phyloP scores from a whole-genome alignment of 2,329 filamentous ascomycete genomes.

The Aspergillus sp. region DNA sequence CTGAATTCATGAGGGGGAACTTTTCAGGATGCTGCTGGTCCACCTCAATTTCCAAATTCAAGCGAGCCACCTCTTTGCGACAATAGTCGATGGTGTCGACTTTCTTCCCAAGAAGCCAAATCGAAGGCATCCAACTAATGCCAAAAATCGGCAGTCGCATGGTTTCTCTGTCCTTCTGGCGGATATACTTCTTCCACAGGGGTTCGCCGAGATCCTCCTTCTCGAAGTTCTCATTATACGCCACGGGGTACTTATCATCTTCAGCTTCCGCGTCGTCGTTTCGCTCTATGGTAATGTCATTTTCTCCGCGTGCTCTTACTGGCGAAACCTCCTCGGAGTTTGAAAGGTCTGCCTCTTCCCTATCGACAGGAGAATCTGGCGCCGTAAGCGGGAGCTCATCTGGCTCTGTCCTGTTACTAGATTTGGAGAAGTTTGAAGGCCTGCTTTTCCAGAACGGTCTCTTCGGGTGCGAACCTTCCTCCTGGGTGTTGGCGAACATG shows the following conservation, averaged over 20 bases:
- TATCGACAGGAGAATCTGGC: slow-evolving; percentile 27
- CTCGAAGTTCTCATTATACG: slow-evolving; percentile 62
- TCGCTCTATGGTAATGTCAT: slow-evolving; percentile 19
- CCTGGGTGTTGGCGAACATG: background rate
- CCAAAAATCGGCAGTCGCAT: slow-evolving; percentile 69
- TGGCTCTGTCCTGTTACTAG: slow-evolving; percentile 22
- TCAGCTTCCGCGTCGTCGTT: slow-evolving; percentile 22
- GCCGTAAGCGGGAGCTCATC: slow-evolving; percentile 40
- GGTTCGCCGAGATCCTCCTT: slow-evolving; percentile 65
- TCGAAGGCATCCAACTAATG: slow-evolving; percentile 68
- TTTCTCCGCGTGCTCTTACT: slow-evolving; percentile 13
- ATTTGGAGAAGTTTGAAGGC: slow-evolving; percentile 31
- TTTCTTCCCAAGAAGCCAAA: slow-evolving; percentile 82
- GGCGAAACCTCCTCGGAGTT: slow-evolving; percentile 6
- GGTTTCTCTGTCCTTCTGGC: slow-evolving; percentile 77
- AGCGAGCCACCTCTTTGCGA: slow-evolving; percentile 76
- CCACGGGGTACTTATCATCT: slow-evolving; percentile 57
- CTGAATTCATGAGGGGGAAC: slow-evolving; percentile 91
- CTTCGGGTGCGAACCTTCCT: slow-evolving; percentile 17
- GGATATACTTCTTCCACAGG: slow-evolving; percentile 80
- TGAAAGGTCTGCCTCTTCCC: background rate
- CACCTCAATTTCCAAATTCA: slow-evolving; percentile 88
- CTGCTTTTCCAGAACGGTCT: slow-evolving; percentile 35
- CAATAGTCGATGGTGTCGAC: slow-evolving; percentile 95
- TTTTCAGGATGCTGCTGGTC: slow-evolving; percentile 84